Percentiles rank a stretch among this genome's conserved stretches.
Evolutionary conservation across 805 yeast species (phyloP).

Genomic region (Kodamaea nitidulidarum): DNA sequence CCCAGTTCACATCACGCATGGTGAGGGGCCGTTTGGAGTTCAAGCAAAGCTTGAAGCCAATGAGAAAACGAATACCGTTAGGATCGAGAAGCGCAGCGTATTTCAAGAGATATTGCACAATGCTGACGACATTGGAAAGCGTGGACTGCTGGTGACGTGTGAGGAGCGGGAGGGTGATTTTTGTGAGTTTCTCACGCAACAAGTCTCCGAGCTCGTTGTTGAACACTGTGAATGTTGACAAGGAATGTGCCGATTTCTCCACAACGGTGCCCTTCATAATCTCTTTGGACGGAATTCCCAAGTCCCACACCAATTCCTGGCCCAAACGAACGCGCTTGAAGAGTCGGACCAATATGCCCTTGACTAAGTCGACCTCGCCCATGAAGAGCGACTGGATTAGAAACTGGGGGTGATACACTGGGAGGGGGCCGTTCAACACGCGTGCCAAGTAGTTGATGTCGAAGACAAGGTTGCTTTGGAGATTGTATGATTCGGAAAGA

Average conservation of each 20-base stretch:
- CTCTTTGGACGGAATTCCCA: conserved; percentile 17
- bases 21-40: conserved; percentile 44
- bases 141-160: conserved; percentile 93
- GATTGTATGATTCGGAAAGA: conserved; percentile 10
- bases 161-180: conserved; percentile 67
- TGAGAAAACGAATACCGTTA: conserved; percentile 66
- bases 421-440: conserved; percentile 83
- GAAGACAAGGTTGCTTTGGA: conserved; percentile 17
- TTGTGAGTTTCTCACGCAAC: conserved; percentile 57
- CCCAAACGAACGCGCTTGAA: conserved; percentile 47
- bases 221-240: conserved; percentile 22
- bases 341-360: conserved; percentile 52
- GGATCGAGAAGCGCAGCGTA: conserved; percentile 46
- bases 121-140: conserved; percentile 62
- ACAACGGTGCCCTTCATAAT: conserved; percentile 8
- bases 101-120: conserved; percentile 52
- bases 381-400: conserved; percentile 69
- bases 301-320: conserved; percentile 29
- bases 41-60: conserved; percentile 63
- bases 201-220: conserved; percentile 40
- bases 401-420: conserved; percentile 87
- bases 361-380: conserved; percentile 53
- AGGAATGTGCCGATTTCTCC: neutral
- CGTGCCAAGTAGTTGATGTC: conserved; percentile 67
- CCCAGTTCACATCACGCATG: conserved; percentile 86